phyloP scores from a whole-genome alignment of 345 rosid genomes.

The Pelargonium nanum region DNA sequence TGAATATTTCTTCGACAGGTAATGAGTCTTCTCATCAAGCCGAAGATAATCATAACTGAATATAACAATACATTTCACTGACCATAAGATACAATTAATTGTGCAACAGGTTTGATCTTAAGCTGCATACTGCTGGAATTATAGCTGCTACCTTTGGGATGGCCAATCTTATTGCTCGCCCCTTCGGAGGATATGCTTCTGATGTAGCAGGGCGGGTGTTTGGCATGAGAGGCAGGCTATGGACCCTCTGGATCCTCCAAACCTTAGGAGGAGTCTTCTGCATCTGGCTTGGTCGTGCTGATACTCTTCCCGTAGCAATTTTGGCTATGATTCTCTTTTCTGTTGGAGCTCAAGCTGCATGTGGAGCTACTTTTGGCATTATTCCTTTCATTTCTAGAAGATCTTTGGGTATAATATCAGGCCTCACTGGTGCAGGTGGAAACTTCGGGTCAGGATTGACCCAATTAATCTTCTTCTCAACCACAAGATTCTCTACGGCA shows the following conservation, averaged over 20 bases:
- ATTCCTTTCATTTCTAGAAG: conserved; percentile 49
- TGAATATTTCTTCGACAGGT: conserved; percentile 64
- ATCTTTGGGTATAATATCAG: conserved; percentile 42
- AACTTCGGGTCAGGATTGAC: conserved; percentile 52
- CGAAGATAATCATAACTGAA: too few species aligned
- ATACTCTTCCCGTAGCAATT: conserved; percentile 21
- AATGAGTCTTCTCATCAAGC: background rate
- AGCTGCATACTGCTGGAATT: conserved; percentile 42
- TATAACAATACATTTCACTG: background rate
- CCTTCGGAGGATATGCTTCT: conserved; percentile 37
- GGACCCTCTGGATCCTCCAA: conserved; percentile 44
- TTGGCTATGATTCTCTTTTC: conserved; percentile 44
- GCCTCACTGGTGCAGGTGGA: conserved; percentile 48
- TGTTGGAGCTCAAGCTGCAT: conserved; percentile 47
- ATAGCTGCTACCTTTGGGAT: conserved; percentile 48
- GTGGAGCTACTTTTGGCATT: conserved; percentile 52
- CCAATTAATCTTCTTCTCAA: conserved; percentile 39
- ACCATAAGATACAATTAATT: background rate
- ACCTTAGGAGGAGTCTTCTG: conserved; percentile 46
- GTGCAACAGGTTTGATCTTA: conserved; percentile 12
- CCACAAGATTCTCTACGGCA: conserved; percentile 21
- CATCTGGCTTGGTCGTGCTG: conserved; percentile 38
- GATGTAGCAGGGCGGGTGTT: conserved; percentile 28
- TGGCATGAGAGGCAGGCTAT: conserved; percentile 49
- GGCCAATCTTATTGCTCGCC: conserved; percentile 50